These are phyloP conservation scores for Tolypocladium album DNA, from an alignment of 2,329 filamentous ascomycete species.

Conservation along the genomic window DNA sequence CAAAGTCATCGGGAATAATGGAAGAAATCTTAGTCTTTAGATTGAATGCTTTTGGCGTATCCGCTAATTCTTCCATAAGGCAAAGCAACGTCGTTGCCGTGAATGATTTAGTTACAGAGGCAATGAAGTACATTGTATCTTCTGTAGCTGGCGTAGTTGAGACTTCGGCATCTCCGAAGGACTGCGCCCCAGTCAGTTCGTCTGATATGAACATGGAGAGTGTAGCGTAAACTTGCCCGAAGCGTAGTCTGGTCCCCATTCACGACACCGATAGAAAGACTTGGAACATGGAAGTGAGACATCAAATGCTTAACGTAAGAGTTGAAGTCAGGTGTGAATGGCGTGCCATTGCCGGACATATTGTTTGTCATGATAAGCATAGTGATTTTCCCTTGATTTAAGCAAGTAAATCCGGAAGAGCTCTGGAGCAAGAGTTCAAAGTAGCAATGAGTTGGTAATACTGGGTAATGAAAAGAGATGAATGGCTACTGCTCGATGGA, in stretches of 20 bases:
- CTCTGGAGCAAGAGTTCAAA: too few species aligned
- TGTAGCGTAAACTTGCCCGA: background rate
- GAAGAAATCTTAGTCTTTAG: background rate
- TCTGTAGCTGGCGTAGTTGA: background rate
- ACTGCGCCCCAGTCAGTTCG: background rate
- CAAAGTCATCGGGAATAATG: background rate
- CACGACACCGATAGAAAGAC: background rate
- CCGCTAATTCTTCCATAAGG: background rate
- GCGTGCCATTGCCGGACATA: background rate
- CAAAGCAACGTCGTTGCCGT: background rate
- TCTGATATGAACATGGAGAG: background rate
- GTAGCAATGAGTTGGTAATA: too few species aligned
- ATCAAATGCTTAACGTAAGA: background rate
- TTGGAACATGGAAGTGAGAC: background rate
- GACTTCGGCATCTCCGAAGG: background rate
- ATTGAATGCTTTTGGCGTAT: background rate
- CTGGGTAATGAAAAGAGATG: background rate
- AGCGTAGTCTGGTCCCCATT: background rate
- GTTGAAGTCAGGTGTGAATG: background rate
- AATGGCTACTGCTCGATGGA: background rate
- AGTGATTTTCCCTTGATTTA: too few species aligned
- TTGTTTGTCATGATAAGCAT: background rate
- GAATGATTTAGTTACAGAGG: background rate
- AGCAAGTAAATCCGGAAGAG: too few species aligned
- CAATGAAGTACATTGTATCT: background rate